phyloP scores from a whole-genome alignment of 2,329 filamentous ascomycete genomes.

The Hypoxylon sp. region DNA sequence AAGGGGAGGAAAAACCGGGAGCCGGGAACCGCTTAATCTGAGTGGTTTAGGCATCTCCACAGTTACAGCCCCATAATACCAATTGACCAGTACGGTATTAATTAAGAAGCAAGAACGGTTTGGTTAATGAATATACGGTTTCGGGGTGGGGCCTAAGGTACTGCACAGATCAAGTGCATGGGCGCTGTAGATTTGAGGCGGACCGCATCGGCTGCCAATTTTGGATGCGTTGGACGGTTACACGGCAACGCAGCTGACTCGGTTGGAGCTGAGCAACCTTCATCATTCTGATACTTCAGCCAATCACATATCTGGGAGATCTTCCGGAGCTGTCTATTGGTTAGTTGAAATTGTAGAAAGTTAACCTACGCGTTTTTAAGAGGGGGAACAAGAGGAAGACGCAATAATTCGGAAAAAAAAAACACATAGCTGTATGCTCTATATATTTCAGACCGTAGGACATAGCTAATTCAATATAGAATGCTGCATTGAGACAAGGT shows the following conservation, averaged over 20 bases:
- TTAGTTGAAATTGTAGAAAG: neutral
- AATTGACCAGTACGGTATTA: no score
- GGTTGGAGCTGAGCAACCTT: conserved; percentile 6
- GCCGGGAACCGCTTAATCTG: conserved; percentile 4
- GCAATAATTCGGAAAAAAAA: no score
- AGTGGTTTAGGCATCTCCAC: neutral
- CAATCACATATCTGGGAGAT: conserved; percentile 24
- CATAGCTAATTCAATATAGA: neutral
- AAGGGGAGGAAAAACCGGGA: conserved; percentile 3
- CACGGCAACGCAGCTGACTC: conserved; percentile 7
- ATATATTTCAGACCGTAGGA: neutral
- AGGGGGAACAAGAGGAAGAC: no score
- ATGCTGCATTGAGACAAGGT: neutral
- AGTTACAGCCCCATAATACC: neutral
- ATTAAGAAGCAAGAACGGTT: neutral
- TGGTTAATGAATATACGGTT: no score
- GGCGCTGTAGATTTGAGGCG: neutral
- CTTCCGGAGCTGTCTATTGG: conserved; percentile 4
- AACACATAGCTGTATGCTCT: no score
- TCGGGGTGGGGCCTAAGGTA: neutral
- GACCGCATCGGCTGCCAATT: conserved; percentile 14
- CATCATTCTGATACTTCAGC: neutral
- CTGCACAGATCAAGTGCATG: neutral
- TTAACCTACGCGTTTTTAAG: no score
- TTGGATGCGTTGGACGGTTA: conserved; percentile 14